Evolutionary conservation across 1,139 yeast genomes (phyloP).

Genomic region (Fermentozyma sake): DNA sequence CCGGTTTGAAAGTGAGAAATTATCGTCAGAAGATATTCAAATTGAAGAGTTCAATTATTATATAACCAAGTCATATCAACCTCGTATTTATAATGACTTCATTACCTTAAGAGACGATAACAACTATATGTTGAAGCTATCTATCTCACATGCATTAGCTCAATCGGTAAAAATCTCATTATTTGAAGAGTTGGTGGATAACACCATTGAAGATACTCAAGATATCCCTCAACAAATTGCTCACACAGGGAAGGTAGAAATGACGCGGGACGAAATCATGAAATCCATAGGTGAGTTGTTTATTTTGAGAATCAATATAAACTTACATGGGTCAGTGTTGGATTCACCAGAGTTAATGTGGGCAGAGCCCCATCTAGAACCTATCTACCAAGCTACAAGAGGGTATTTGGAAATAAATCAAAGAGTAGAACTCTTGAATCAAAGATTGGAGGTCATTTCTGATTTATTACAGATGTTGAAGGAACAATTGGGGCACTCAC

Average conservation of each 20-base stretch:
- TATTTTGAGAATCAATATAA: constrained; percentile 83
- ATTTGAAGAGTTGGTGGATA: constrained; percentile 92
- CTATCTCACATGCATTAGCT: constrained; percentile 87
- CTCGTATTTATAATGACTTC: constrained; percentile 91
- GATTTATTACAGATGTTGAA: constrained; percentile 93
- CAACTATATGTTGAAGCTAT: constrained; percentile 83
- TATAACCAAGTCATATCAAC: constrained; percentile 88
- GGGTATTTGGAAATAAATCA: constrained; percentile 93
- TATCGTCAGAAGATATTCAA: constrained; percentile 87
- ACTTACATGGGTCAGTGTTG: constrained; percentile 88
- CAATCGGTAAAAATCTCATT: constrained; percentile 91
- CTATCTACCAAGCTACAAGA: constrained; percentile 93
- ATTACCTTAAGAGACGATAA: constrained; percentile 87
- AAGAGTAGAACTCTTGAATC: constrained; percentile 82
- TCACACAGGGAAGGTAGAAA: constrained; percentile 86
- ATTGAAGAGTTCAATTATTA: constrained; percentile 92
- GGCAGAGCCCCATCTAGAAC: constrained; percentile 97
- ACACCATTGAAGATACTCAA: constrained; percentile 93
- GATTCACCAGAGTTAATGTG: constrained; percentile 98
- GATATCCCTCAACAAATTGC: constrained; percentile 97
- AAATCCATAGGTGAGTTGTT: constrained; percentile 93
- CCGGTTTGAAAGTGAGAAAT: constrained; percentile 83
- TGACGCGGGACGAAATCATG: constrained; percentile 93
- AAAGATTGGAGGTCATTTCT: constrained; percentile 86
- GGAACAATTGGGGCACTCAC: constrained; percentile 92